Base-by-base conservation (phyloP, 2,329 filamentous ascomycete genomes). In the Botrytis galanthina region DNA sequence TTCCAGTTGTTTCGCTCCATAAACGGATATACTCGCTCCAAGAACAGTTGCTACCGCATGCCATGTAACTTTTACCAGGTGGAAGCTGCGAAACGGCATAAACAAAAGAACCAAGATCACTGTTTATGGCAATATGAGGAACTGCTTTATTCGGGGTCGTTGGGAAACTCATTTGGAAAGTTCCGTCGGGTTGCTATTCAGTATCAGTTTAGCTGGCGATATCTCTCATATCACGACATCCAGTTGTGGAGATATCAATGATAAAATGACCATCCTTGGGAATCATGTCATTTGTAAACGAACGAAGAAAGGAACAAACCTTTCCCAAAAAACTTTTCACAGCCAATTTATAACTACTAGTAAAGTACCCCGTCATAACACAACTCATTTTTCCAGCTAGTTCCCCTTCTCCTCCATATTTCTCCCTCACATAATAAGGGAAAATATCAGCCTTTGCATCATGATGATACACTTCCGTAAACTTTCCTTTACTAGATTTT, bases 381-480 rank as follows among this genome's bases (percentile, higher is more conserved):
- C 78, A 78, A 35, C 84, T 86, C 83, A 85, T 86, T 80, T 87
- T 88, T 70, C 78, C 80, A 10, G 84, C 84, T 46, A 88, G 78
- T 20, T 32, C 22, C 1, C 32, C 29, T n/a, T 67, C 32, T 7
- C 76, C 77, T 0, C 85, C 84, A 74, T 87, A 82, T 7, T 78
- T 83, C 4, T 81, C 81, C 14, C 80, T 75, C 5, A 86, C 84
- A 60, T 73, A 73, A 14, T 48, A 59, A 59, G 59, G 67, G 26
- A 71, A 71, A 1, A 86, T 78, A 66, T 86, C 85, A 2, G 86
- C 86, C 80, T 88, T 88, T 12, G 83, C 78, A 78, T 88, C 86
- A 71, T 84, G 86, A 77, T 87, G 86, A 75, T 88, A 88, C 72
- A 88, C 74, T 75, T 87, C 84, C 26, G 77, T 81, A 71, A 83